Evolutionary conservation across 208 protist species (phyloP), one percentile per base, ranked within the genome.

Genomic region (Acanthamoeba divionensis): DNA sequence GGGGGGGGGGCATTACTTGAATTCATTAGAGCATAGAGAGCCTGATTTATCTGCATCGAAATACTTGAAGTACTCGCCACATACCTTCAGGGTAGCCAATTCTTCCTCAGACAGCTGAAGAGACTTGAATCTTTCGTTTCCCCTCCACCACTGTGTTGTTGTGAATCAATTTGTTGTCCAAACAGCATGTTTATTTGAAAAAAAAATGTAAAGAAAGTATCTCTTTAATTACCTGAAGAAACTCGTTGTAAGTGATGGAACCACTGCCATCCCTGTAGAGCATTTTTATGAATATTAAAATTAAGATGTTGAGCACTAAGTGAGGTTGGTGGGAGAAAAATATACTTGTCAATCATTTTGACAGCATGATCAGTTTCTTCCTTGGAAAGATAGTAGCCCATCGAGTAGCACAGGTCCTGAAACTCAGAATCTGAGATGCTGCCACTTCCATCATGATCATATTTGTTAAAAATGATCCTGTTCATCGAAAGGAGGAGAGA

Each of bases 401-500:
- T 36, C n/a, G 62, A 45, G 48, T 85, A 85, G 54, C 50, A 57
- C 75, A 85, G 62, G 50, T 29, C 41, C 75, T 55, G 62, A 24
- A 85, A 65, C 75, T 85, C 75, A 8, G 12, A 3, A 4, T 18
- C 29, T 12, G 33, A 21, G 6, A 85, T 85, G 1, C 9, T n/a
- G 7, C 75, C 75, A 29, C 75, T 85, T 36, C 47, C 75, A 44
- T 85, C 75, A n/a, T 38, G 8, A 31, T 85, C 75, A 55, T 85
- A 85, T 38, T 85, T 85, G 24, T 85, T 55, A 24, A 85, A 85
- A n/a, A n/a, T n/a, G n/a, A n/a, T n/a, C n/a, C n/a, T n/a, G n/a
- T n/a, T n/a, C n/a, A n/a, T n/a, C n/a, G n/a, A n/a, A n/a, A n/a
- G n/a, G n/a, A n/a, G n/a, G n/a, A n/a, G n/a, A n/a, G n/a, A n/a